Evolutionary conservation across 345 rosid species (phyloP).

Genomic region (Jatropha curcas): DNA sequence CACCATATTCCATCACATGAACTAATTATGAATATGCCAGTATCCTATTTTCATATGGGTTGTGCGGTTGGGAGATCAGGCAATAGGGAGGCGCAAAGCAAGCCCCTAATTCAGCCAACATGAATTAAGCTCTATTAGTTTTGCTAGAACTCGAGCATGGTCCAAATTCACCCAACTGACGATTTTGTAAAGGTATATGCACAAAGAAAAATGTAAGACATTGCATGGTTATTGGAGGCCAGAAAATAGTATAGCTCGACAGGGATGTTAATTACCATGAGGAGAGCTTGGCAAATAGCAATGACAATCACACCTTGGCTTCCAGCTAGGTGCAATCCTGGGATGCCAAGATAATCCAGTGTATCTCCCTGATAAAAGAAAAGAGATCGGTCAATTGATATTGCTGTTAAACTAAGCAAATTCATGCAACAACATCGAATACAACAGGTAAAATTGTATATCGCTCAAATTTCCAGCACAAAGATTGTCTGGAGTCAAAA

Average conservation of each 20-base stretch:
- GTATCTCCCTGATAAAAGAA: slow-evolving; percentile 68
- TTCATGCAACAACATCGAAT: background rate
- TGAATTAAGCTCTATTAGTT: background rate
- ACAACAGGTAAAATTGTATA: background rate
- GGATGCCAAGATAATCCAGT: slow-evolving; percentile 87
- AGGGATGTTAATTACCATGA: slow-evolving; percentile 63
- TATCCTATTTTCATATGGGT: background rate
- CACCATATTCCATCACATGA: background rate
- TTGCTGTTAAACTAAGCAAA: background rate
- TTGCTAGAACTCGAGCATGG: background rate
- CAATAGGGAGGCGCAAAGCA: background rate
- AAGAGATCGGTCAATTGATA: background rate
- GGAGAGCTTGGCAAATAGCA: slow-evolving; percentile 84
- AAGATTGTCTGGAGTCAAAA: background rate
- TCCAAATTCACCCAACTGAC: background rate
- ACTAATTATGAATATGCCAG: background rate
- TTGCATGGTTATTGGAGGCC: background rate
- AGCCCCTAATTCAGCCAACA: background rate
- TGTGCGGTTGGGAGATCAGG: background rate
- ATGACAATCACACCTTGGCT: slow-evolving; percentile 88
- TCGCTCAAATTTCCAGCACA: background rate
- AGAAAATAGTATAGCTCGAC: background rate
- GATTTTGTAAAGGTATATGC: background rate
- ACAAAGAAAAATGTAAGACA: background rate
- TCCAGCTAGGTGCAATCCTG: slow-evolving; percentile 92